Conservation (phyloP, 352 stramenopile species). For the Thalassiosira sp. region DNA sequence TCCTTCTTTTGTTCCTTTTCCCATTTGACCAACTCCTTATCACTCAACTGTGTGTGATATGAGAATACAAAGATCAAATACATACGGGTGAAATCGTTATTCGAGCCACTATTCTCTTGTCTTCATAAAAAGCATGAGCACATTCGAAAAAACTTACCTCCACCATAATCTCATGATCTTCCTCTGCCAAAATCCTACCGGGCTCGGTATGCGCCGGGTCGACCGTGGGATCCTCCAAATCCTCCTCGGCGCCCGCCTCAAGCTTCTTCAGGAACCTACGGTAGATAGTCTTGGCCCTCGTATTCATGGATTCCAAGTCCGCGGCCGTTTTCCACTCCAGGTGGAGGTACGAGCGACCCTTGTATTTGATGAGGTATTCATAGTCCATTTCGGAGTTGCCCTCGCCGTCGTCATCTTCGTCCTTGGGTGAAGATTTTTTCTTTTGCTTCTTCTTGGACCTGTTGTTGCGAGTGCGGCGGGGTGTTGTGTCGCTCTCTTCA, state of each 20-base stretch:
- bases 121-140: too few species aligned
- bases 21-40: slow-evolving; percentile 81
- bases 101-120: too few species aligned
- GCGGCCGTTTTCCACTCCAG: slow-evolving; percentile 81
- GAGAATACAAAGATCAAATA: not conserved
- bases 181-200: slow-evolving; percentile 79
- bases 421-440: slow-evolving; percentile 1
- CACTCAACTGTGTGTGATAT: slow-evolving; percentile 36
- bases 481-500: slow-evolving; percentile 26
- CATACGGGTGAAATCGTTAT: too few species aligned
- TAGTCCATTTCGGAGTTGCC: slow-evolving; percentile 75
- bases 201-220: slow-evolving; percentile 74
- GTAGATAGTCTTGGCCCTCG: slow-evolving; percentile 80
- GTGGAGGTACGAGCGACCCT: slow-evolving; percentile 84
- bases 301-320: slow-evolving; percentile 84
- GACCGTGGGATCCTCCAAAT: slow-evolving; percentile 82
- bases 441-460: slow-evolving; percentile 21
- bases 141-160: slow-evolving; percentile 53
- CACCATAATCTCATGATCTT: slow-evolving; percentile 81
- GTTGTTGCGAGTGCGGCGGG: not conserved
- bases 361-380: slow-evolving; percentile 88
- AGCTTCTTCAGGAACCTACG: slow-evolving; percentile 84
- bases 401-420: slow-evolving; percentile 20
- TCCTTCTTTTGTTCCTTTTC: slow-evolving; percentile 77
- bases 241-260: slow-evolving; percentile 66